Base-by-base conservation (phyloP, 2,329 filamentous ascomycete genomes). In the Ophiognomonia clavigignenti-juglandacearum region DNA sequence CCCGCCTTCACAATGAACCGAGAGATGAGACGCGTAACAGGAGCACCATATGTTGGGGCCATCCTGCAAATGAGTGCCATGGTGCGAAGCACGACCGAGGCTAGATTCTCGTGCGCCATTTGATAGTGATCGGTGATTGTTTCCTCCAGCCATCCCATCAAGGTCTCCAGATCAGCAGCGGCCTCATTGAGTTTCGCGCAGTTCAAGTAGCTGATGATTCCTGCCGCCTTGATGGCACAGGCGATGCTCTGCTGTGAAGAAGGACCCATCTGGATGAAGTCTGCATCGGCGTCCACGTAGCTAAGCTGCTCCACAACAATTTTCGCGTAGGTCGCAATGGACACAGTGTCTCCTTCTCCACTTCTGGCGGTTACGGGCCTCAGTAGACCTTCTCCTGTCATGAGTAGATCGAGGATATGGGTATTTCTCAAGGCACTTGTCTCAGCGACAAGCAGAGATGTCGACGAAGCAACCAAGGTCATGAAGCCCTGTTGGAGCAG, bases 401-500 rank as follows among this genome's bases (percentile, higher is more conserved):
- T 81, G 47, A 92, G 80, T 27, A 87, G 71, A 57, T 93, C 86
- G 37, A 96, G 71, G 42, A 95, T 74, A 52, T 88, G 81, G 13
- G 74, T 72, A 34, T 78, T 73, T 43, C 76, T 74, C 31, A 86
- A 69, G 14, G 72, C 66, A n/a, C 77, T 70, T 6, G 77, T 74
- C 34, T 85, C 80, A 26, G 80, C 75, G 16, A 88, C 74, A 51
- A 92, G 71, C 23, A 92, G 75, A 13, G 88, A 87, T 2, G 88
- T 88, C 45, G 81, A 85, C 2, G 89, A 82, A 27, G 90, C 84
- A 11, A 96, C 74, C 26, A 97, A 78, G 64, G 82, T 84, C 75
- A 95, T 89, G 62, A 95, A 95, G 53, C 85, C 90, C 59, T 88
- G 82, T 63, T 96, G 90, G 19, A 98, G 68, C 6, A 97, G 76